Conservation (phyloP, 176 grass and related monocot species). For the Eragrostis nindensis region DNA sequence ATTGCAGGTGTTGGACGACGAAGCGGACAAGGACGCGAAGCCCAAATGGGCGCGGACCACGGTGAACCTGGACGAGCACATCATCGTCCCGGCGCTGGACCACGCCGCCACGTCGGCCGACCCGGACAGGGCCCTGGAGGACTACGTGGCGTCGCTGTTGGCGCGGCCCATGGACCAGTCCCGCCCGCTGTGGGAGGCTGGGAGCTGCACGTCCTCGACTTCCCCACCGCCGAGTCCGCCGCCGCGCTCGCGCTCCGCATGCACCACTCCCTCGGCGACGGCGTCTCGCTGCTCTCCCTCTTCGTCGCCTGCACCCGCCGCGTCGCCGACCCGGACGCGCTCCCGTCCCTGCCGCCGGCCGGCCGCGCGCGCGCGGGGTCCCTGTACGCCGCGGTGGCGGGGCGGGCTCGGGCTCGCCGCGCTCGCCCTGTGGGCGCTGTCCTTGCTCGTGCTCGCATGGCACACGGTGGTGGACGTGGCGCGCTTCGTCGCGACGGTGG, state of each 20-base stretch:
- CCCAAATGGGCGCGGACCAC: conserved; percentile 60
- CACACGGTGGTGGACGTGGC: conserved; percentile 59
- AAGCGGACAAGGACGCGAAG: conserved; percentile 30
- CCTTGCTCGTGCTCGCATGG: conserved; percentile 54
- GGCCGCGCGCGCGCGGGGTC: conserved; percentile 39
- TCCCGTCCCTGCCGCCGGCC: conserved; percentile 43
- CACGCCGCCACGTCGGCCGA: conserved; percentile 27
- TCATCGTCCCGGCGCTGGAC: conserved; percentile 67
- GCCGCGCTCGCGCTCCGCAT: conserved; percentile 60
- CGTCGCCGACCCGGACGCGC: conserved; percentile 52
- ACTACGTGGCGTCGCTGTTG: conserved; percentile 80
- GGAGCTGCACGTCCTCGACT: conserved; percentile 89
- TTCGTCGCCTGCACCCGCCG: conserved; percentile 79
- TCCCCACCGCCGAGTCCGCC: conserved; percentile 69
- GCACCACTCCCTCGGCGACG: conserved; percentile 93
- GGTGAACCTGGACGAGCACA: conserved; percentile 68
- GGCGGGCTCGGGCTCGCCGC: conserved; percentile 24
- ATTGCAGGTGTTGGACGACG: conserved; percentile 49
- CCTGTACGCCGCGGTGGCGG: conserved; percentile 22
- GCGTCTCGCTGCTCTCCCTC: conserved; percentile 83
- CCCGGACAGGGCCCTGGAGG: conserved; percentile 48
- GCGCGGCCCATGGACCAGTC: conserved; percentile 52
- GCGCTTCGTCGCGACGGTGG: conserved; percentile 47
- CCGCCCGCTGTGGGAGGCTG: conserved; percentile 70
- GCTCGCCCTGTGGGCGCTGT: conserved; percentile 34